These are phyloP conservation scores for Zoysia pacifica DNA, from an alignment of 176 grass and related monocot species.

Conservation along the genomic window DNA sequence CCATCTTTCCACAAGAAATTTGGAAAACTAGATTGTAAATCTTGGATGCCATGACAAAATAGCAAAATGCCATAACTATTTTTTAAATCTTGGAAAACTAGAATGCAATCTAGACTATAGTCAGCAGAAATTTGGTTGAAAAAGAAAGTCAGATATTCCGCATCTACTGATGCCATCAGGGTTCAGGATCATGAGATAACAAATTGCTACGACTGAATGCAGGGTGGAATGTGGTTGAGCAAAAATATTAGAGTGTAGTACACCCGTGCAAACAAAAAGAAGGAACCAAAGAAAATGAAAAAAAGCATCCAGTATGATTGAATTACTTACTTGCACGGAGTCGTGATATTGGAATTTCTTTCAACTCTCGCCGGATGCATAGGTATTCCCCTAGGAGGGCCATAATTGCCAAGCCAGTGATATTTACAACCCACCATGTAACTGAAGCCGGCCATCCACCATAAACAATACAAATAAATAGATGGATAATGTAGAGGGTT, in stretches of 20 bases:
- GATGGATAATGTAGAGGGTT: conserved; percentile 94
- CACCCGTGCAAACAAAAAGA: neutral
- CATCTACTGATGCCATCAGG: neutral
- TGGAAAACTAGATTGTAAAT: neutral
- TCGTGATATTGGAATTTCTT: conserved; percentile 86
- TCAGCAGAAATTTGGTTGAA: conserved; percentile 9
- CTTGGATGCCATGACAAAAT: conserved; percentile 19
- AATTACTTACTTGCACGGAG: conserved; percentile 86
- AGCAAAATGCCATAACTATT: conserved; percentile 1
- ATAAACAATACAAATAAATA: conserved; percentile 97
- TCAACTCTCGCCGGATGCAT: conserved; percentile 71
- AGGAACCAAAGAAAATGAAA: neutral
- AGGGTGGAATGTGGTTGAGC: conserved; percentile 1
- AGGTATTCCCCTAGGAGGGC: conserved; percentile 78
- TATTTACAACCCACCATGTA: conserved; percentile 97
- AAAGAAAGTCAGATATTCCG: conserved; percentile 1
- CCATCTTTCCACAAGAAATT: neutral
- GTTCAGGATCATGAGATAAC: neutral
- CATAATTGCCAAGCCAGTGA: conserved; percentile 75
- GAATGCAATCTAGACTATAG: too few relatives aligned
- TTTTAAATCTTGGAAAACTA: too few relatives aligned
- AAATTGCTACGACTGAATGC: neutral
- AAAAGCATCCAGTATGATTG: conserved; percentile 9
- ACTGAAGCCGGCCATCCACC: conserved; percentile 91
- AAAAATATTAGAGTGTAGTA: neutral